Percentiles rank a stretch among this genome's conserved stretches.
phyloP scores from a whole-genome alignment of 805 yeast species.

The Hanseniaspora mollemarum region DNA sequence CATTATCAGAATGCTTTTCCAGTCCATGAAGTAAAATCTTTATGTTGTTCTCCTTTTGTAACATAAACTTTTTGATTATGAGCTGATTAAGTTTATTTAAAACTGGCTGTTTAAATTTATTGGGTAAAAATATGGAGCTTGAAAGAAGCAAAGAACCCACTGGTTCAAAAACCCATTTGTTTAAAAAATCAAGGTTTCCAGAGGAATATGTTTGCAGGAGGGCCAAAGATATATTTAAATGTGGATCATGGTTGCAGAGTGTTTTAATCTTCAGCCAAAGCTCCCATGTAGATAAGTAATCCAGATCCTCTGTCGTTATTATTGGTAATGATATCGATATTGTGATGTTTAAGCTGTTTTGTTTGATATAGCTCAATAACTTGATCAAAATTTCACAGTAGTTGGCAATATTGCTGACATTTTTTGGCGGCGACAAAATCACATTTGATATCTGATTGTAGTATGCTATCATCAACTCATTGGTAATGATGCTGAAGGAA shows the following conservation, averaged over 20 bases:
- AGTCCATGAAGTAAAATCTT: conserved; percentile 45
- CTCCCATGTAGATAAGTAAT: conserved; percentile 56
- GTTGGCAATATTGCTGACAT: conserved; percentile 40
- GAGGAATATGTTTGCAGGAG: conserved; percentile 54
- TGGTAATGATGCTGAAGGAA: conserved; percentile 49
- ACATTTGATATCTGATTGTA: conserved; percentile 33
- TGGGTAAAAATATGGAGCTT: conserved; percentile 44
- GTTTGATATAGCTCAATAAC: conserved; percentile 22
- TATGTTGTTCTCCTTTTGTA: conserved; percentile 33
- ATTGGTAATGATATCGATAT: conserved; percentile 39
- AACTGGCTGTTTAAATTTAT: conserved; percentile 54
- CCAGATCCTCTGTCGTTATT: conserved; percentile 37
- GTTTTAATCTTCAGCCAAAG: conserved; percentile 58
- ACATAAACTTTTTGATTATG: conserved; percentile 32
- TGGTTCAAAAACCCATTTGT: conserved; percentile 60
- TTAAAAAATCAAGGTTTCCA: conserved; percentile 32
- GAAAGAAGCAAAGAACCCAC: conserved; percentile 47
- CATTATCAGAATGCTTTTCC: conserved; percentile 32
- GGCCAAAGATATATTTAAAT: conserved; percentile 61
- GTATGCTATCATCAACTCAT: conserved; percentile 39
- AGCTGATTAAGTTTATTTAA: conserved; percentile 47
- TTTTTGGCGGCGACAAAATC: conserved; percentile 54
- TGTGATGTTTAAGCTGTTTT: conserved; percentile 27
- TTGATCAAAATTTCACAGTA: conserved; percentile 37
- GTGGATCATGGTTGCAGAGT: conserved; percentile 42